phyloP scores from a whole-genome alignment of 1,284 basidiomycete genomes.

The Trichosporon sp. region DNA sequence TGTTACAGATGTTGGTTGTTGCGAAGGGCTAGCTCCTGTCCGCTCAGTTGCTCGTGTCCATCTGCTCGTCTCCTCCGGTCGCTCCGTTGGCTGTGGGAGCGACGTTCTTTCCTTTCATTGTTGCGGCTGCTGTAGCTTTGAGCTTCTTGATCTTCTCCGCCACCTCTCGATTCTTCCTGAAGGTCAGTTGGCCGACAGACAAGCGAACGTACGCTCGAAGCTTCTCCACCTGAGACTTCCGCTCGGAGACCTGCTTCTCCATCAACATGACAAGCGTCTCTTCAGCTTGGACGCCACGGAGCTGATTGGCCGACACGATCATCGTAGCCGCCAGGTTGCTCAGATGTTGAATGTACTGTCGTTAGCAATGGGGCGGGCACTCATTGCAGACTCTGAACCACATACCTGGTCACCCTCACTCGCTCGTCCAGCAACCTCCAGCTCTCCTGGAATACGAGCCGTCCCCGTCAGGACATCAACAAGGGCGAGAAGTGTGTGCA shows the following conservation, averaged over 20 bases:
- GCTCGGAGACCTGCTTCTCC: slow-evolving; percentile 40
- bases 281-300: slow-evolving; percentile 41
- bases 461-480: slow-evolving; percentile 39
- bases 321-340: slow-evolving; percentile 43
- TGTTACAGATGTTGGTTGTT: neutral
- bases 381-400: neutral
- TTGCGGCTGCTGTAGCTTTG: slow-evolving; percentile 7
- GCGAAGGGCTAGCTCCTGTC: neutral
- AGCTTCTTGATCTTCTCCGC: slow-evolving; percentile 15
- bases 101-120: neutral
- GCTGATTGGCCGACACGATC: slow-evolving; percentile 45
- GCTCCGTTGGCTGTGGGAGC: neutral
- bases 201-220: slow-evolving; percentile 29
- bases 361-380: neutral
- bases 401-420: slow-evolving; percentile 45
- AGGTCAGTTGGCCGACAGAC: neutral
- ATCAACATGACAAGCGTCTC: slow-evolving; percentile 44
- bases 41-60: neutral
- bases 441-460: slow-evolving; percentile 37
- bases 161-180: slow-evolving; percentile 19
- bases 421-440: slow-evolving; percentile 31
- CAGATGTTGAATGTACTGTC: slow-evolving; percentile 46
- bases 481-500: slow-evolving; percentile 42
- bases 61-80: neutral
- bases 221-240: slow-evolving; percentile 31